phyloP scores from a whole-genome alignment of 768 basidiomycete genomes.

The Pleurotus sapidus region DNA sequence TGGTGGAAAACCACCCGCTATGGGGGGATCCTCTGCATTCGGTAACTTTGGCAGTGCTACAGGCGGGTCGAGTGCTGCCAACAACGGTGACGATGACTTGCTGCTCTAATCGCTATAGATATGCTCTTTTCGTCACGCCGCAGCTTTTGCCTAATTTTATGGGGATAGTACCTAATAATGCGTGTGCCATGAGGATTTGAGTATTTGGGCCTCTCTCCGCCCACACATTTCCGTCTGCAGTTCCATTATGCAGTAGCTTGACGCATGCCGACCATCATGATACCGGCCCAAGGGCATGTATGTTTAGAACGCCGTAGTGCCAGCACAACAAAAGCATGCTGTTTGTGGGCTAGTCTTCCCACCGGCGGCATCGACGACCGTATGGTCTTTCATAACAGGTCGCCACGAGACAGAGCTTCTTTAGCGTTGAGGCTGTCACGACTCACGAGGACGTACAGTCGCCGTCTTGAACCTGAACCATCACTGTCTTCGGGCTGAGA shows the following conservation, averaged over 20 bases:
- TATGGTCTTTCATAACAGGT: background rate
- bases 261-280: background rate
- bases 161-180: background rate
- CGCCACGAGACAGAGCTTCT: background rate
- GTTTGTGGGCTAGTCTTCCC: background rate
- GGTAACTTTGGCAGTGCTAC: constrained; percentile 5
- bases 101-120: background rate
- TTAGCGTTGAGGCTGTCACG: background rate
- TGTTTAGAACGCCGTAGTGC: background rate
- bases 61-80: background rate
- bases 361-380: background rate
- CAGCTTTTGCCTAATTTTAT: background rate
- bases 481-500: background rate
- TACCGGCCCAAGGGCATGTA: background rate
- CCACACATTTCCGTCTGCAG: background rate
- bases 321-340: background rate
- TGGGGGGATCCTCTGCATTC: constrained; percentile 6
- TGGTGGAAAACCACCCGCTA: constrained; percentile 8
- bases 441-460: background rate
- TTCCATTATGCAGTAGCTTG: background rate
- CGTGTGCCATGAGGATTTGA: background rate
- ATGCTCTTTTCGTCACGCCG: background rate
- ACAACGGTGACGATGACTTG: background rate
- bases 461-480: background rate
- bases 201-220: background rate